A percentile compares a stretch with the other conserved stretches of the same genome.
phyloP scores from a whole-genome alignment of 2,329 filamentous ascomycete genomes.

The Bipolaris sorokiniana region DNA sequence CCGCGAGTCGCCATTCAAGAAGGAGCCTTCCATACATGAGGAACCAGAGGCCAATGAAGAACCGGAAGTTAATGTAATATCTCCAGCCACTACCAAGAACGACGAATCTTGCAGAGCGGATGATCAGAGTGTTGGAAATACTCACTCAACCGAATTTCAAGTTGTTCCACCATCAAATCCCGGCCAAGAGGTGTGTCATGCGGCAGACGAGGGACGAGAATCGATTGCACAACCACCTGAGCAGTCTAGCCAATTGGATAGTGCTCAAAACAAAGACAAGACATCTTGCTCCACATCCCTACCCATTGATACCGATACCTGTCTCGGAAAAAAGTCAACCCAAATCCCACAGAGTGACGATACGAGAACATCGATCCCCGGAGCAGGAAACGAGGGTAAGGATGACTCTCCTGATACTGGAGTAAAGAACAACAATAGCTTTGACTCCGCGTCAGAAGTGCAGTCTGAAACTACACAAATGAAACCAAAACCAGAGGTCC shows the following conservation, averaged over 20 bases:
- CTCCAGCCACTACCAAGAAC: not conserved
- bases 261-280: not conserved
- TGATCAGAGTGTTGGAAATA: not conserved
- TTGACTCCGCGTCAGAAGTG: slow-evolving; percentile 30
- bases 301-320: not conserved
- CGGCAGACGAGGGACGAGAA: not conserved
- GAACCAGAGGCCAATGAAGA: not conserved
- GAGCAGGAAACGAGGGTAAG: not conserved
- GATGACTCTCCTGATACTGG: slow-evolving; percentile 30
- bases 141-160: not conserved
- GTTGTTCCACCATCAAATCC: not conserved
- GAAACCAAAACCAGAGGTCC: slow-evolving; percentile 2
- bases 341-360: not conserved
- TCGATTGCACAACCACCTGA: not conserved
- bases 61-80: not conserved
- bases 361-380: not conserved
- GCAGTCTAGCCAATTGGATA: not conserved
- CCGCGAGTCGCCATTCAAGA: not conserved
- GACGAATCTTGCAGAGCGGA: not conserved
- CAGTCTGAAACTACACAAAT: slow-evolving; percentile 18
- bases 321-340: not conserved
- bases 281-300: not conserved
- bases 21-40: not conserved
- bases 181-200: not conserved
- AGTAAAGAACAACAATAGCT: slow-evolving; percentile 33